These are phyloP conservation scores for Euryodendron excelsum DNA, from an alignment of 148 eudicot species.

Conservation along the genomic window DNA sequence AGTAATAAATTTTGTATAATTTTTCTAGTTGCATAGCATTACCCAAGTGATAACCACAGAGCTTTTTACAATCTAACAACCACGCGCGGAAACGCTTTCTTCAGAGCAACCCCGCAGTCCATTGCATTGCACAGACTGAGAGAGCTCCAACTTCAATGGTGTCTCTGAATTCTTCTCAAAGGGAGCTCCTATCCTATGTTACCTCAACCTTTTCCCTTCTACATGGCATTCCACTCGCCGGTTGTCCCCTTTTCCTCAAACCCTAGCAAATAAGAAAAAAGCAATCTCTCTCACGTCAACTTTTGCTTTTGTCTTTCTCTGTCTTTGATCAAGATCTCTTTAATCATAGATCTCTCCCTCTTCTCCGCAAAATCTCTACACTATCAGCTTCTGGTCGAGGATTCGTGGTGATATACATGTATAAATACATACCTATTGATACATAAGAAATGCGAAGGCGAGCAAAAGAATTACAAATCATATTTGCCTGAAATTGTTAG, in stretches of 20 bases:
- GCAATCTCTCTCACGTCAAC: neutral
- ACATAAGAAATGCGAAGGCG: neutral
- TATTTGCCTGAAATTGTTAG: constrained; percentile 1
- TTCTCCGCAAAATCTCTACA: neutral
- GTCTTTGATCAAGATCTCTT: neutral
- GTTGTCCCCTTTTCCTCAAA: neutral
- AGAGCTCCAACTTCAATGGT: no score
- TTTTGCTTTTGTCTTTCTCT: constrained; percentile 8
- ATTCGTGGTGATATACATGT: neutral
- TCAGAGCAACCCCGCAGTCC: no score
- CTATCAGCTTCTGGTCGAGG: neutral
- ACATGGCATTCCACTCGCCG: neutral
- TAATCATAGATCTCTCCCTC: neutral
- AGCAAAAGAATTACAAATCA: neutral
- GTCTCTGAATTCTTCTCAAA: no score
- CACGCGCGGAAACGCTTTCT: no score
- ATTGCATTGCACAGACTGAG: no score
- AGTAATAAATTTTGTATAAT: no score
- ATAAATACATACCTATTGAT: neutral
- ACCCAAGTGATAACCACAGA: no score
- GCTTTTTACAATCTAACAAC: no score
- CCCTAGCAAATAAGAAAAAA: constrained; percentile 2
- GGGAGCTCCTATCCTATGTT: no score
- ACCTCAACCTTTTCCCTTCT: neutral
- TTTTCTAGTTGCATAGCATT: no score